Evolutionary conservation across 345 rosid species (phyloP), one percentile per base, ranked within the genome.

Genomic region (Citrus glauca): DNA sequence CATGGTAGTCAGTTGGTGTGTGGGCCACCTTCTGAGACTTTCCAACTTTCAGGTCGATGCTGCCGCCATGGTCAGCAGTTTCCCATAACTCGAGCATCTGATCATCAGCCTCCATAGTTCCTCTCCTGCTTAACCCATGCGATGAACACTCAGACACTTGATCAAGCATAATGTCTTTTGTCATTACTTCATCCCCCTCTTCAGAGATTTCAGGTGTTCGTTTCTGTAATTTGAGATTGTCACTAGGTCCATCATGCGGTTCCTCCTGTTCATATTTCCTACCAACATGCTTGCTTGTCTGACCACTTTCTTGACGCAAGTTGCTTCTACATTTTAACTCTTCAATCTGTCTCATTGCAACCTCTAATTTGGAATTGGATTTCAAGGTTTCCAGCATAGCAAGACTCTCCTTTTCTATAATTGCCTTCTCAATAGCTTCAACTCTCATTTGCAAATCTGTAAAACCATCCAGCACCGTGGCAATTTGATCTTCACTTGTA

Each of bases 121-220:
- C 97, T 85, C 93, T 83, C 88, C 88, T 87, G 81, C 92, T 90
- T 70, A 83, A 84, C 66, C 95, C 93, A 83, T 94, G 85, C 10
- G 98, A 89, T 20, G 98, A 92, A 78, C 90, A 86, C 78, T 93
- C 99, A 3, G 98, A 97, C 61, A 87, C 81, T 84, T 97, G 97
- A 84, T 97, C 99, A 2, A 97, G 98, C 80, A 97, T 83, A 70
- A 94, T 94, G 82, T 97, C 99, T 86, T 97, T 97, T 3, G 98
- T 90, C 89, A 91, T 85, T 81, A 90, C 88, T 69, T 85, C 94
- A 33, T 74, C 85, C 72, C 86, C 89, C 64, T 80, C 91, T 78
- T 89, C 83, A 62, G 74, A 79, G 71, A 83, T 86, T 75, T 91
- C 92, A 24, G 74, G 79, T 72, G 81, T 77, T 73, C 69, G 84